Percentiles rank a stretch among this genome's conserved stretches.
Evolutionary conservation across 495 filamentous ascomycete genomes (phyloP).

Genomic region (Thermochaetoides thermophila): DNA sequence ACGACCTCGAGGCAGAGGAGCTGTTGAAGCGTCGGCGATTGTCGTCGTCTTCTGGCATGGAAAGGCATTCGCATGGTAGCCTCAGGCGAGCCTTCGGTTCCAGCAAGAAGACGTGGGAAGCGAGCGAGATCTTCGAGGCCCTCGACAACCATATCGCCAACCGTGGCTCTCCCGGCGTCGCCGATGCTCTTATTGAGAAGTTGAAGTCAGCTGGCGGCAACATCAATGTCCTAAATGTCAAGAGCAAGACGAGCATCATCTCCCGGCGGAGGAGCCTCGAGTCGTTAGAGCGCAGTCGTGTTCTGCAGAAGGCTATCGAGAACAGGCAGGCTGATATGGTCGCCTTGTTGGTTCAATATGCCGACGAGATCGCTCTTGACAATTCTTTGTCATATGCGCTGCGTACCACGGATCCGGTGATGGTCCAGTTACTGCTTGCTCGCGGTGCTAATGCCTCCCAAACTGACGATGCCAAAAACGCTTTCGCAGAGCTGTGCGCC

Average conservation of each 20-base stretch:
- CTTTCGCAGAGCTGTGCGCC: constrained; percentile 29
- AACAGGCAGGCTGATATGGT: constrained; percentile 34
- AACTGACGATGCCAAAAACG: constrained; percentile 26
- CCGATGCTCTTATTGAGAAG: constrained; percentile 32
- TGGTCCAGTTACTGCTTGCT: constrained; percentile 25
- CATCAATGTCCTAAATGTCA: constrained; percentile 22
- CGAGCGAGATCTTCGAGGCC: constrained; percentile 30
- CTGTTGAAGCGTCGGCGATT: constrained; percentile 29
- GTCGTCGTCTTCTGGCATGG: constrained; percentile 17
- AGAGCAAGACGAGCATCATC: constrained; percentile 26
- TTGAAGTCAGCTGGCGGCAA: constrained; percentile 27
- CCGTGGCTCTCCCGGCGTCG: constrained; percentile 28
- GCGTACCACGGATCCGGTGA: constrained; percentile 18
- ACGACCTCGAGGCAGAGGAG: constrained; percentile 29
- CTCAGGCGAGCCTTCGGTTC: constrained; percentile 30
- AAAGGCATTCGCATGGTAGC: constrained; percentile 18
- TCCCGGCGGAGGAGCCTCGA: constrained; percentile 31
- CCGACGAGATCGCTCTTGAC: constrained; percentile 26
- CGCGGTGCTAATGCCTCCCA: constrained; percentile 26
- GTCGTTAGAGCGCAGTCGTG: constrained; percentile 24
- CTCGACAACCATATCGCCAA: constrained; percentile 27
- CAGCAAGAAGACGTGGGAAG: constrained; percentile 33
- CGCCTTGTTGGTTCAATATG: constrained; percentile 27
- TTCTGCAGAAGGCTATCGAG: constrained; percentile 30
- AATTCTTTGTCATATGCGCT: constrained; percentile 26